These are phyloP conservation scores for Penicillium chermesinum DNA, from an alignment of 495 filamentous ascomycete genomes.

Conservation along the genomic window DNA sequence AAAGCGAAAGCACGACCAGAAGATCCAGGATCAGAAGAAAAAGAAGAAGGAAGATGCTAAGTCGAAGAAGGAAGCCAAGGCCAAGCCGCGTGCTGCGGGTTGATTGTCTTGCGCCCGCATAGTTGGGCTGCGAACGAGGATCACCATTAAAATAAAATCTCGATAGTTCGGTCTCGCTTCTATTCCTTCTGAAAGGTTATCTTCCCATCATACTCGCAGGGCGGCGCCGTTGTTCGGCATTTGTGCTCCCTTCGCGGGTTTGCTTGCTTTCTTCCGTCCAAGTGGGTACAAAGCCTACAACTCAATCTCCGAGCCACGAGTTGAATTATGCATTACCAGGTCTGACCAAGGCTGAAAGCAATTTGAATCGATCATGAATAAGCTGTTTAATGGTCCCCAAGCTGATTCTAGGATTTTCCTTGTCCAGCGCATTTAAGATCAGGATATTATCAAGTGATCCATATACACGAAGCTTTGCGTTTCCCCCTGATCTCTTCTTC, in stretches of 20 bases:
- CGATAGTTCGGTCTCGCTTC: background rate
- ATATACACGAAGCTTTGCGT: background rate
- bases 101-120: conserved; percentile 15
- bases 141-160: background rate
- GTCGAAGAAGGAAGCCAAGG: conserved; percentile 82
- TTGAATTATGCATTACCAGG: background rate
- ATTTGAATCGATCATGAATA: background rate
- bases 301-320: background rate
- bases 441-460: background rate
- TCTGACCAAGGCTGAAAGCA: background rate
- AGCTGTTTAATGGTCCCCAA: too few species aligned
- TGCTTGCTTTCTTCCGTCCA: conserved; percentile 1
- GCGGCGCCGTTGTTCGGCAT: conserved; percentile 4
- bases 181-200: background rate
- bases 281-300: background rate
- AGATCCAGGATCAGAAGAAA: conserved; percentile 85
- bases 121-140: background rate
- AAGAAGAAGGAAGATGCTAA: conserved; percentile 84
- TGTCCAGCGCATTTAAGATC: background rate
- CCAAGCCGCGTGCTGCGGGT: conserved; percentile 71
- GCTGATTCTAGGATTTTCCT: background rate
- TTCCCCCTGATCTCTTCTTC: background rate
- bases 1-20: conserved; percentile 91
- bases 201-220: background rate
- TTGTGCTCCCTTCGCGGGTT: background rate